Evolutionary conservation across 108 stramenopile species (phyloP).

Genomic region (Skeletonema tropicum): DNA sequence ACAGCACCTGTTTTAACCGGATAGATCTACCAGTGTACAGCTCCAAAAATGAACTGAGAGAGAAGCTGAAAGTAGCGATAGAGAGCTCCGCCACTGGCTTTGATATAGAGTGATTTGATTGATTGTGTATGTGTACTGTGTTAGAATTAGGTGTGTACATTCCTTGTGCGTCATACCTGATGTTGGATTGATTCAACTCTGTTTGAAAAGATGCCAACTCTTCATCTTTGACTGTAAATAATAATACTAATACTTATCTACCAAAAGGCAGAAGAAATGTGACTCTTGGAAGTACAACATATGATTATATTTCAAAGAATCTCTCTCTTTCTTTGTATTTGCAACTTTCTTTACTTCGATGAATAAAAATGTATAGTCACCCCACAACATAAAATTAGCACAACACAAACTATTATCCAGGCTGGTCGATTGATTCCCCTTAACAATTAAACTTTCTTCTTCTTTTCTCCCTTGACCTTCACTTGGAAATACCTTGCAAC

Average conservation of each 20-base stretch:
- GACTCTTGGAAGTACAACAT: neutral
- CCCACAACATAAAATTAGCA: neutral
- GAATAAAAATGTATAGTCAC: neutral
- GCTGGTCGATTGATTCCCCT: neutral
- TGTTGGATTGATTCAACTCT: too few species aligned
- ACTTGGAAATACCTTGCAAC: slow-evolving; percentile 74
- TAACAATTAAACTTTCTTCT: slow-evolving; percentile 31
- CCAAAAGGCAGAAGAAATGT: neutral
- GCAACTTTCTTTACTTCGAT: neutral
- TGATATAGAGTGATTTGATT: slow-evolving; percentile 83
- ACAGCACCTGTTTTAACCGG: slow-evolving; percentile 94
- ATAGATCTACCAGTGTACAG: slow-evolving; percentile 89
- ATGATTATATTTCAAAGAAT: neutral
- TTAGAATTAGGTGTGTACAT: too few species aligned
- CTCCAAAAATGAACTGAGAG: slow-evolving; percentile 69
- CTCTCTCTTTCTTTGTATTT: too few species aligned
- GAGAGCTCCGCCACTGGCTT: slow-evolving; percentile 92
- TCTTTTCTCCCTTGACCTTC: slow-evolving; percentile 53
- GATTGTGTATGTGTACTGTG: neutral
- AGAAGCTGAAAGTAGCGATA: slow-evolving; percentile 92
- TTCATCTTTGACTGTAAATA: too few species aligned
- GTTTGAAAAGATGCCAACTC: too few species aligned
- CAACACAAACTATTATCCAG: neutral
- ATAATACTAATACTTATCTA: neutral
- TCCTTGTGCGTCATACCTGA: too few species aligned